phyloP scores from a whole-genome alignment of 2,329 filamentous ascomycete genomes.

The Rutstroemia sydowiana region DNA sequence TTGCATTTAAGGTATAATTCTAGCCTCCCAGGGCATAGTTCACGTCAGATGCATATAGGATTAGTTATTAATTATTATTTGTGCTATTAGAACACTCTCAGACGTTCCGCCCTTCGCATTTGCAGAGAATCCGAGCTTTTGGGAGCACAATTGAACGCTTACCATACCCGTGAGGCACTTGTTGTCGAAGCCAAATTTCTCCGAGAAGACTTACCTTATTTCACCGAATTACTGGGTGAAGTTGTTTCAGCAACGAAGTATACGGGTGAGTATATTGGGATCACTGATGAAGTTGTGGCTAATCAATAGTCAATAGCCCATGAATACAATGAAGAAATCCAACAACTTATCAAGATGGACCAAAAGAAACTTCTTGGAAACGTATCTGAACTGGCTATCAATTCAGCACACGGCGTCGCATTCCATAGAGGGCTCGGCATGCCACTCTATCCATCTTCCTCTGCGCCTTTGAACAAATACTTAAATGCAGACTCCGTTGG shows the following conservation, averaged over 20 bases:
- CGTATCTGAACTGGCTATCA: conserved; percentile 63
- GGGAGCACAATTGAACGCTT: conserved; percentile 79
- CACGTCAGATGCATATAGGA: neutral
- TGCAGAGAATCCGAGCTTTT: conserved; percentile 92
- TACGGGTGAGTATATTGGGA: conserved; percentile 48
- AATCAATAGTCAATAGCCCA: conserved; percentile 51
- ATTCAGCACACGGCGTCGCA: conserved; percentile 77
- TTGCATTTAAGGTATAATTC: conserved; percentile 79
- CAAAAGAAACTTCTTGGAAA: conserved; percentile 65
- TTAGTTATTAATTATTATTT: conserved; percentile 12
- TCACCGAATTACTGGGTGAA: conserved; percentile 90
- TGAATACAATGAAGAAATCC: conserved; percentile 84
- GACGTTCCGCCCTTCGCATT: conserved; percentile 86
- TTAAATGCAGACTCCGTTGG: conserved; percentile 68
- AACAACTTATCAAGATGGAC: conserved; percentile 66
- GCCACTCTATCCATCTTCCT: conserved; percentile 64
- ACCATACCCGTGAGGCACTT: conserved; percentile 88
- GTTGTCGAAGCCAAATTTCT: conserved; percentile 93
- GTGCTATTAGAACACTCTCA: conserved; percentile 63
- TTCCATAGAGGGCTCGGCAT: conserved; percentile 91
- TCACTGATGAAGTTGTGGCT: neutral
- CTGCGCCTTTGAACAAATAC: conserved; percentile 70
- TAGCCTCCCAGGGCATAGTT: conserved; percentile 11
- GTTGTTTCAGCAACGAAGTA: conserved; percentile 85
- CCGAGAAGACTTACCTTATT: conserved; percentile 92